Evolutionary conservation across 768 basidiomycete genomes (phyloP), one percentile per base, ranked within the genome.

Genomic region (Boletales sp.): DNA sequence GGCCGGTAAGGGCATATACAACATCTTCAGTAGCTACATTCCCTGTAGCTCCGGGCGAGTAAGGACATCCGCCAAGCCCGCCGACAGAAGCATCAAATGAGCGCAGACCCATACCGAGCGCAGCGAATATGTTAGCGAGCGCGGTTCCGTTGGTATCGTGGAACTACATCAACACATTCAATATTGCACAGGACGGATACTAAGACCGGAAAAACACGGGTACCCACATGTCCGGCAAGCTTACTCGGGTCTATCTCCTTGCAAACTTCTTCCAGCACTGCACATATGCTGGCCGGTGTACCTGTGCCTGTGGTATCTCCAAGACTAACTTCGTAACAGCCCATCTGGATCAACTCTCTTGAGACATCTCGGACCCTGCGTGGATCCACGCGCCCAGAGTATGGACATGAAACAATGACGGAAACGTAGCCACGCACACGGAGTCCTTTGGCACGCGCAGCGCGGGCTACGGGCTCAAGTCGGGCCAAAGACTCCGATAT

Each of bases 11-110:
- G 0, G 89, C 87, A 54, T 97, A 93, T 9, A 95, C 74, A 1
- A 95, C 81, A 57, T 95, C 90, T 58, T 98, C 94, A 0, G 95
- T 97, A 0, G 92, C 86, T 15, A 97, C 90, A 58, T 97, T 97
- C 14, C 95, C 94, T 0, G 92, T 94, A 13, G 94, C 94, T 6
- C 94, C 94, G 2, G 94, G 95, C 2, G 94, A 93, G 69, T 91
- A 98, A 3, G 94, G 94, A 61, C 95, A 97, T 15, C 94, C 93
- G 4, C 95, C 94, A 1, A 97, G 82, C 0, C 94, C 94, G 15
- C 86, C 92, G 15, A 97, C 82, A 1, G 87, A 84, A 2, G 88
- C 75, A 61, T 89, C 94, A 38, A 98, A 79, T 3, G 91, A 89
- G 11, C 84, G 78, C 12, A 97, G 70, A 14, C 94, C 94, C 43